phyloP scores from a whole-genome alignment of 2,329 filamentous ascomycete species.

The Pseudocercospora cruenta region DNA sequence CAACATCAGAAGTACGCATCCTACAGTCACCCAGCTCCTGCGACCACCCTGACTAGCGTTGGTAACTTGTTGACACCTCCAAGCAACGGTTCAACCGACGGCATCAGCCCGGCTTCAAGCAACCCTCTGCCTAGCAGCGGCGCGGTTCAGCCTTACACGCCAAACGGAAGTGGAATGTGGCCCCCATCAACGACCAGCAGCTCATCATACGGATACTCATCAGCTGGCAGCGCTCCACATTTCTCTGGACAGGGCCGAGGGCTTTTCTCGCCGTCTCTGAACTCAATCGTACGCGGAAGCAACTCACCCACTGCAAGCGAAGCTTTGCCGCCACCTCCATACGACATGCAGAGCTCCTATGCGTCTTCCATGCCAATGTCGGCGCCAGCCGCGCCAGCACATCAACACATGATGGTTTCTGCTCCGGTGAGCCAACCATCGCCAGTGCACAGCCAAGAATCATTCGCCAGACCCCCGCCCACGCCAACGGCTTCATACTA shows the following conservation, averaged over 20 bases:
- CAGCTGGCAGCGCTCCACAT: conserved; percentile 49
- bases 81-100: conserved; percentile 62
- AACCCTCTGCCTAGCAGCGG: conserved; percentile 61
- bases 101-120: conserved; percentile 64
- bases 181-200: conserved; percentile 59
- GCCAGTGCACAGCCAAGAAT: conserved; percentile 62
- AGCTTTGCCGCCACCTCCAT: conserved; percentile 67
- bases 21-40: conserved; percentile 43
- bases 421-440: conserved; percentile 46
- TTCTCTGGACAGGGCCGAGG: conserved; percentile 53
- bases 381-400: conserved; percentile 51
- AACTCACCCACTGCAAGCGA: conserved; percentile 65
- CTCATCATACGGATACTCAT: conserved; percentile 58
- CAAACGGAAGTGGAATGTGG: conserved; percentile 64
- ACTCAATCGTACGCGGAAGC: conserved; percentile 56
- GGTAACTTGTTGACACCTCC: conserved; percentile 67
- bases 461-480: conserved; percentile 60
- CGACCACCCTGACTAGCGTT: conserved; percentile 53
- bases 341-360: conserved; percentile 67
- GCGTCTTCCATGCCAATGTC: conserved; percentile 59
- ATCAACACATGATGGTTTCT: conserved; percentile 47
- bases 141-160: conserved; percentile 61
- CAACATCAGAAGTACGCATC: conserved; percentile 51
- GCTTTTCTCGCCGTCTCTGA: conserved; percentile 62
- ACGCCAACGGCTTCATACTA: conserved; percentile 67